Evolutionary conservation across 2,329 filamentous ascomycete species (phyloP).

Genomic region (Neonectria faginata): DNA sequence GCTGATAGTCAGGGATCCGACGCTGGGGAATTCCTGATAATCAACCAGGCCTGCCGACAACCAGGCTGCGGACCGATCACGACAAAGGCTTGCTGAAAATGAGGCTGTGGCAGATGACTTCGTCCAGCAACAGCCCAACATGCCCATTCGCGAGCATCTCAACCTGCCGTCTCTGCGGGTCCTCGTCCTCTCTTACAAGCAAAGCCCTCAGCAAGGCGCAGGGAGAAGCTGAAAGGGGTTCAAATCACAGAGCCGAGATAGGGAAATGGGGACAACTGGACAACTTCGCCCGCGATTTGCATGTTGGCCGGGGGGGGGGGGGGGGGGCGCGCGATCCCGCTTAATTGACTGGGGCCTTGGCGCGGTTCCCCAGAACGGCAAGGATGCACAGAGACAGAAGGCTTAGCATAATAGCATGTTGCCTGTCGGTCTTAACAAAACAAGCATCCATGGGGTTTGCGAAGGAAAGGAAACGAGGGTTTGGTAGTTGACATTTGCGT

Average conservation of each 20-base stretch:
- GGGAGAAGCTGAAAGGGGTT: not conserved
- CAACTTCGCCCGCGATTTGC: constrained; percentile 8
- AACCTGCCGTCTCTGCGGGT: constrained; percentile 5
- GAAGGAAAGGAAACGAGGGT: too few relatives aligned
- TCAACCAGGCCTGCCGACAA: not conserved
- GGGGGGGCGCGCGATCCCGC: not conserved
- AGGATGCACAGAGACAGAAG: constrained; percentile 2
- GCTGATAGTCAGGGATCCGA: not conserved
- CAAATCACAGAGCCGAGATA: not conserved
- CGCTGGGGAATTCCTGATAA: not conserved
- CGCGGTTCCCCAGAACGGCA: constrained; percentile 38
- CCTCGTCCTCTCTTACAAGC: not conserved
- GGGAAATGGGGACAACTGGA: not conserved
- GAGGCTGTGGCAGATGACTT: constrained; percentile 9
- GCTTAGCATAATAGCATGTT: constrained; percentile 19
- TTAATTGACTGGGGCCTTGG: constrained; percentile 32
- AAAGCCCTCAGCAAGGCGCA: not conserved
- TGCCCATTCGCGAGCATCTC: constrained; percentile 11
- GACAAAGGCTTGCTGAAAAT: not conserved
- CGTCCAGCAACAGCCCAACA: not conserved
- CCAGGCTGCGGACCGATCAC: not conserved
- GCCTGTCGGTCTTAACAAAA: not conserved
- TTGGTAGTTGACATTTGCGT: too few relatives aligned
- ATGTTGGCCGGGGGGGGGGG: constrained; percentile 13
- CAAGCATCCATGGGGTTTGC: not conserved